These are phyloP conservation scores for Alternaria solani DNA, from an alignment of 2,329 filamentous ascomycete genomes.

Conservation along the genomic window DNA sequence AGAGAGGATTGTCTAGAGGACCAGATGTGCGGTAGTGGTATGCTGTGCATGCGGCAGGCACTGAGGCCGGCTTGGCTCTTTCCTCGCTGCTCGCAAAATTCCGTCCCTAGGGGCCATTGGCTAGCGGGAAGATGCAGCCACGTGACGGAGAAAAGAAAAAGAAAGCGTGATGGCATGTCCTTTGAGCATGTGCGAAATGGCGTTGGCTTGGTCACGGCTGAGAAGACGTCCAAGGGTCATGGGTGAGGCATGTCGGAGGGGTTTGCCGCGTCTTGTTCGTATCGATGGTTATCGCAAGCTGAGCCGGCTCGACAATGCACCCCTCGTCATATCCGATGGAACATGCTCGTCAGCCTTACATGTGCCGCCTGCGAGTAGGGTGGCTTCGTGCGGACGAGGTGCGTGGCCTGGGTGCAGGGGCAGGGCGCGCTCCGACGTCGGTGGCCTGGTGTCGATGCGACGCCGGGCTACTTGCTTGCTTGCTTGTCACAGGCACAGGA, in stretches of 20 bases:
- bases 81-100: background rate
- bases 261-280: background rate
- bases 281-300: constrained; percentile 6
- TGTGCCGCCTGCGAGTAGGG: constrained; percentile 8
- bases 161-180: background rate
- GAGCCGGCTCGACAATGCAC: constrained; percentile 1
- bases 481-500: no score
- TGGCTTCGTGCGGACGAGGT: constrained; percentile 25
- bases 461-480: background rate
- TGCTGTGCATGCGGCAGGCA: background rate
- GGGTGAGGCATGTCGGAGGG: background rate
- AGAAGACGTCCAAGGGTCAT: background rate
- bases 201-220: background rate
- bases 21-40: background rate
- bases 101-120: background rate
- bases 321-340: constrained; percentile 12
- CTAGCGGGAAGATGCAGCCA: constrained; percentile 7
- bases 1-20: background rate
- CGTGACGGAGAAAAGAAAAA: background rate
- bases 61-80: background rate
- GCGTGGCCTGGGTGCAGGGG: constrained; percentile 31
- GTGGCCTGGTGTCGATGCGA: constrained; percentile 11
- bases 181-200: background rate
- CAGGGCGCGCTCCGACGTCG: constrained; percentile 27
- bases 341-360: constrained; percentile 28